Evolutionary conservation across 352 stramenopile genomes (phyloP), one percentile per base, ranked within the genome.

Genomic region (Globisporangium spinosum): DNA sequence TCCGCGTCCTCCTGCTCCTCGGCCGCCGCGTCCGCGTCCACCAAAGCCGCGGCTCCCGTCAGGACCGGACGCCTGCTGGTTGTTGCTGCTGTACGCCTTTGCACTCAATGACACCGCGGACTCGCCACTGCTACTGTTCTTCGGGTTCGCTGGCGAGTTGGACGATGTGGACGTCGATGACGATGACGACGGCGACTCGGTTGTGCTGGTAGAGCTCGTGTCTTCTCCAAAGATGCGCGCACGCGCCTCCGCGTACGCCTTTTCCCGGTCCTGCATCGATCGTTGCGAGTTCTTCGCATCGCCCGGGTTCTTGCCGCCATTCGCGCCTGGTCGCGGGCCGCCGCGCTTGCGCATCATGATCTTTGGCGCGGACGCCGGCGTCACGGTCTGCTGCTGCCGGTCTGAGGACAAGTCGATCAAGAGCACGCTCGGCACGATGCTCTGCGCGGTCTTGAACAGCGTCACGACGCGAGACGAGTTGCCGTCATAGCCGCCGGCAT

Each of bases 181-280:
- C 23, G 70, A 71, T 3, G 68, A 62, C 27, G 73, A 77, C 45
- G 73, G 59, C 20, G 70, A 68, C 22, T 65, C 67, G 2, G 72
- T 69, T 17, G 76, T 64, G 23, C 53, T 35, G n/a, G 76, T 64
- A 25, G 49, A 45, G 12, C 27, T 71, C 3, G 53, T 78, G 27
- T 88, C 83, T 60, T 91, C 81, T 63, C 89, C 86, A 81, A 98
- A 98, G 68, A 98, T 98, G 12, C 95, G 83, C n/a, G 95, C 95
- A 40, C 95, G 77, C 10, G 95, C 94, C 72, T 98, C 95, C 6
- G 94, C 95, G 69, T 98, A 98, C 22, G 90, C 91, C 17, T 89
- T 90, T 78, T 98, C 95, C 25, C 92, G 95, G 74, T 98, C 95
- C 68, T 95, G 82, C 53, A 98, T 93, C 20, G 89, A 89, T 1